Base-by-base conservation (phyloP, 495 filamentous ascomycete genomes). In the Talaromyces ruber region DNA sequence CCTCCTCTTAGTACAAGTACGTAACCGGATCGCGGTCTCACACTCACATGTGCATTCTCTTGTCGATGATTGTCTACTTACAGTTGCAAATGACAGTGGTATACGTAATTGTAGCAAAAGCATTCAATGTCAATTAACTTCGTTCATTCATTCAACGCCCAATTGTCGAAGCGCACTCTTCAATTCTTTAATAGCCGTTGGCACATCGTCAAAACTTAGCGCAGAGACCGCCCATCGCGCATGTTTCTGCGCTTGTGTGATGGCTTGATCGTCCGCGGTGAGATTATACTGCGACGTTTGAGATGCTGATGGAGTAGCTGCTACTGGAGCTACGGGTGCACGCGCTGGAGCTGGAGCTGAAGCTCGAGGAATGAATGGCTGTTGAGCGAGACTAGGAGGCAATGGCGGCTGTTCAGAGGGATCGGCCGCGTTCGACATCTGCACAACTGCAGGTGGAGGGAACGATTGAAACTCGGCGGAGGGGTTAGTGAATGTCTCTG, bases 141-240 rank as follows among this genome's bases (percentile, higher is more conserved):
- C 21, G 43, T 47, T 57, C 28, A 80, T 55, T 74, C 67, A 80
- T 55, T 74, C 67, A 7, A 70, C 72, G 8, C 75, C 77, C 16
- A 80, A 70, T 14, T 68, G 69, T 52, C 64, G 70, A 64, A 98
- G 75, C 47, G 94, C 95, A 51, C 79, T 82, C 64, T 82, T 83
- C 60, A 98, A 73, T 67, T 98, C 93, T 70, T 86, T 88, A 6
- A 98, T 87, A 1, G 94, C 94, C 1, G 95, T 98, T 25, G 86
- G 77, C 9, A 96, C 88, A 75, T 98, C 94, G 68, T 98, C 94
- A 72, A 98, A 98, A 69, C 96, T 94, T 58, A 98, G 75, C 5
- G 94, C 94, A 22, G 94, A 98, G 32, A 98, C 93, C 0, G 94
- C 95, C 93, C 93, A 98, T 68, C 88, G 91, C 0, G 94, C 93